Conservation (phyloP, 2,329 filamentous ascomycete genomes). For the Akanthomyces lecanii region DNA sequence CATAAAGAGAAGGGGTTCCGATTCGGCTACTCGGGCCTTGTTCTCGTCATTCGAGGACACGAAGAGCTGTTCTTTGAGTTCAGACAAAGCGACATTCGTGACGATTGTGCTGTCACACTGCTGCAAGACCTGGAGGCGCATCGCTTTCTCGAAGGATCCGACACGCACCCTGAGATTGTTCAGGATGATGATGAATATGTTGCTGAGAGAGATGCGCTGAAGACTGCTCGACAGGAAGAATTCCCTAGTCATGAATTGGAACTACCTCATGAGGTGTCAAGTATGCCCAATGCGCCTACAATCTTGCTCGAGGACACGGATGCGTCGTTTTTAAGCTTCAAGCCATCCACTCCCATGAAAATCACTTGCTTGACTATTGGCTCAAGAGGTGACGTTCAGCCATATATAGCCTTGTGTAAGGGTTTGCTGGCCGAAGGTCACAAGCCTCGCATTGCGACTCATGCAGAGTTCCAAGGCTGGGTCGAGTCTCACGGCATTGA, state of each 20-base stretch:
- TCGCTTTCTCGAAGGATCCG: constrained; percentile 66
- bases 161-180: constrained; percentile 61
- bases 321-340: constrained; percentile 86
- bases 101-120: constrained; percentile 83
- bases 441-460: constrained; percentile 80
- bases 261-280: constrained; percentile 43
- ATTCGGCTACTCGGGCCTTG: constrained; percentile 84
- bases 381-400: constrained; percentile 92
- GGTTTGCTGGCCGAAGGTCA: constrained; percentile 85
- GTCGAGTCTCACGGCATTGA: constrained; percentile 90
- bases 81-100: constrained; percentile 67
- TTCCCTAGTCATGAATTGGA: constrained; percentile 48
- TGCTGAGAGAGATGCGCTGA: constrained; percentile 75
- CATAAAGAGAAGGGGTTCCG: constrained; percentile 94
- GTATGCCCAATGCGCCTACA: constrained; percentile 58
- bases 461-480: constrained; percentile 85
- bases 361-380: constrained; percentile 96
- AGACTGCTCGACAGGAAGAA: constrained; percentile 62
- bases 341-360: constrained; percentile 70
- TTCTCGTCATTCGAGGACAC: constrained; percentile 88
- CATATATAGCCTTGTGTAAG: constrained; percentile 95
- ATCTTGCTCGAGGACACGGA: constrained; percentile 87
- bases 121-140: constrained; percentile 71
- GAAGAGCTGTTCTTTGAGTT: constrained; percentile 98
- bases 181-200: constrained; percentile 70